Evolutionary conservation across 2,329 filamentous ascomycete genomes (phyloP), one percentile per base, ranked within the genome.

Genomic region (Dothideomycetes sp.): DNA sequence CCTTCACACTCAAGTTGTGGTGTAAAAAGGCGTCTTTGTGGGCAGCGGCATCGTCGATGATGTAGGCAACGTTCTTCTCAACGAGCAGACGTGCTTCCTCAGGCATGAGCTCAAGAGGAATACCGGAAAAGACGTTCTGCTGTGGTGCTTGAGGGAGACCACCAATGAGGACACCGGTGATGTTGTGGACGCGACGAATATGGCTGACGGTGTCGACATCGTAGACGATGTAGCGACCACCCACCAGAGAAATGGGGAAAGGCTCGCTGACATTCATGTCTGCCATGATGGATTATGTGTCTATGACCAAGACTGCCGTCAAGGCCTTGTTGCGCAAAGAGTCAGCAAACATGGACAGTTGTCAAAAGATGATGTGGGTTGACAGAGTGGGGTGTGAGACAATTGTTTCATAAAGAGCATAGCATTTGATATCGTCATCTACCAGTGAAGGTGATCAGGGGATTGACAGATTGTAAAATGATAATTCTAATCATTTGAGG

Each of bases 61-160:
- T 71, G 61, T 82, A 85, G 29, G 79, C 89, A 51, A 78, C 75
- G 45, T 76, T 78, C 51, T 80, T 81, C 50, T 86, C 80, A 44
- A 94, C 78, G 19, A 98, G 72, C 40, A 91, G 65, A 48, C 79
- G 74, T 4, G 82, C 88, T 67, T 98, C 91, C 64, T 96, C 91
- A 2, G 85, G 81, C 68, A 91, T 84, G 31, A 98, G 70, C 67
- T 95, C 83, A 18, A 96, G 66, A 3, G 91, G 91, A 35, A 96
- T 66, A 32, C 88, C 85, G 44, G 89, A 74, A 58, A 96, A 96
- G 44, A 94, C 75, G 64, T 94, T 96, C 64, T 98, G 91, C 52
- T 93, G 89, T 5, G 88, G 87, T 43, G 86, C 81, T 63, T 96
- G 88, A 2, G 91, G 89, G 22, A 91, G 81, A 48, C 87, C 87